Evolutionary conservation across 805 yeast species (phyloP).

Genomic region (Tetrapisispora fleetii): DNA sequence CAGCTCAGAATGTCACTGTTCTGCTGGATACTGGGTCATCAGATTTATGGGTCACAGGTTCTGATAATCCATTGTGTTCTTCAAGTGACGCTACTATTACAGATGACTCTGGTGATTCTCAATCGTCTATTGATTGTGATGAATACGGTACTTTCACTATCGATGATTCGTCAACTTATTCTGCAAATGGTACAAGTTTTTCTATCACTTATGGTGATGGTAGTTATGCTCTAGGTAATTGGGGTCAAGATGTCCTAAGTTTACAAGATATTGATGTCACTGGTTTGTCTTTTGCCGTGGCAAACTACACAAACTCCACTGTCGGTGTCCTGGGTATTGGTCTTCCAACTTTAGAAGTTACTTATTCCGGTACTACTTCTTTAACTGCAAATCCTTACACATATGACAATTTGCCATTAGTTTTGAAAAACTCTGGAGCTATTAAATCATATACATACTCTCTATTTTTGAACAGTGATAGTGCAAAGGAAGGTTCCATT

Average conservation of each 20-base stretch:
- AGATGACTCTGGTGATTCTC: not conserved
- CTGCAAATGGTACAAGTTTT: slow-evolving; percentile 29
- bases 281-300: slow-evolving; percentile 24
- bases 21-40: slow-evolving; percentile 71
- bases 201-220: slow-evolving; percentile 43
- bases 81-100: not conserved
- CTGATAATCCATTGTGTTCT: slow-evolving; percentile 39
- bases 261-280: slow-evolving; percentile 40
- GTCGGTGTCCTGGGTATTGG: slow-evolving; percentile 43
- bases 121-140: slow-evolving; percentile 21
- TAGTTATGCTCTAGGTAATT: slow-evolving; percentile 39
- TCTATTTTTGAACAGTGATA: slow-evolving; percentile 41
- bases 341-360: slow-evolving; percentile 54
- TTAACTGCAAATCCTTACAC: slow-evolving; percentile 25
- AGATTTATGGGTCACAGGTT: slow-evolving; percentile 47
- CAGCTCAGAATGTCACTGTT: slow-evolving; percentile 44
- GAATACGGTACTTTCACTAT: slow-evolving; percentile 30
- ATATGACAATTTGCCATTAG: slow-evolving; percentile 62
- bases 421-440: slow-evolving; percentile 47
- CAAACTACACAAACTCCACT: slow-evolving; percentile 28
- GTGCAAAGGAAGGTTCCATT: slow-evolving; percentile 40
- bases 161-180: slow-evolving; percentile 15
- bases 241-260: slow-evolving; percentile 36
- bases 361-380: slow-evolving; percentile 29
- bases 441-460: slow-evolving; percentile 52